Percentiles rank a stretch among this genome's conserved stretches.
Evolutionary conservation across 108 stramenopile genomes (phyloP).

Genomic region (Nitzschia sp.): DNA sequence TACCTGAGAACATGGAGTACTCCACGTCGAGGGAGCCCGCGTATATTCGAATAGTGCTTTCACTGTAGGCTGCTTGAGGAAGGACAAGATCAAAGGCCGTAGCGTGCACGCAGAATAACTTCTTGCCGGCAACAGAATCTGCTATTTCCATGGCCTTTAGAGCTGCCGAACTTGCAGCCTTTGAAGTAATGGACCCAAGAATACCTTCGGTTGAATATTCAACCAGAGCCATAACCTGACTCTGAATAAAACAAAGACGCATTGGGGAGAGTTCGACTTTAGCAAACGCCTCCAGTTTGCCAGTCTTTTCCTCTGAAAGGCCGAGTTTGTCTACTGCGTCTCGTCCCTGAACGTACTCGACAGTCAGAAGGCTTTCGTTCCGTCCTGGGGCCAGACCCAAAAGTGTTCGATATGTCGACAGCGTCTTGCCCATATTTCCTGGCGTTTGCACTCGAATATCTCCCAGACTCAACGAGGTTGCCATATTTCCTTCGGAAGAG

Average conservation of each 20-base stretch:
- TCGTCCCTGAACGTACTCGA: constrained; percentile 62
- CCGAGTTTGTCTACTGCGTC: constrained; percentile 45
- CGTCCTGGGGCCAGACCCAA: constrained; percentile 72
- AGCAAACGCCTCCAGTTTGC: constrained; percentile 60
- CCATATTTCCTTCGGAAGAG: constrained; percentile 23
- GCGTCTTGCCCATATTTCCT: constrained; percentile 33
- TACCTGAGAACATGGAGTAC: constrained; percentile 53
- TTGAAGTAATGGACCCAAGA: constrained; percentile 70
- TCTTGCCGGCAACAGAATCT: constrained; percentile 52
- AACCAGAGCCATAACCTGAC: constrained; percentile 74
- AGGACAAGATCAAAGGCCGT: constrained; percentile 75
- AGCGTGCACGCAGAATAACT: constrained; percentile 64
- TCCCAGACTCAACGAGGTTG: constrained; percentile 56
- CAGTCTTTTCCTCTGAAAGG: constrained; percentile 28
- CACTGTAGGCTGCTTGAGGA: constrained; percentile 66
- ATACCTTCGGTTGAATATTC: constrained; percentile 86
- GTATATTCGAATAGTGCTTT: constrained; percentile 51
- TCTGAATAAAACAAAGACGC: constrained; percentile 76
- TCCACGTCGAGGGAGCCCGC: constrained; percentile 58
- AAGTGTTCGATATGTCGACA: constrained; percentile 58
- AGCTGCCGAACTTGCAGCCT: constrained; percentile 73
- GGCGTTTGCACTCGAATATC: constrained; percentile 62
- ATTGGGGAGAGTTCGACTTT: constrained; percentile 75
- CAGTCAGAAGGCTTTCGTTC: constrained; percentile 64
- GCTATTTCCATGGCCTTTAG: constrained; percentile 74